phyloP scores from a whole-genome alignment of 345 rosid genomes.

The Gossypium australe region DNA sequence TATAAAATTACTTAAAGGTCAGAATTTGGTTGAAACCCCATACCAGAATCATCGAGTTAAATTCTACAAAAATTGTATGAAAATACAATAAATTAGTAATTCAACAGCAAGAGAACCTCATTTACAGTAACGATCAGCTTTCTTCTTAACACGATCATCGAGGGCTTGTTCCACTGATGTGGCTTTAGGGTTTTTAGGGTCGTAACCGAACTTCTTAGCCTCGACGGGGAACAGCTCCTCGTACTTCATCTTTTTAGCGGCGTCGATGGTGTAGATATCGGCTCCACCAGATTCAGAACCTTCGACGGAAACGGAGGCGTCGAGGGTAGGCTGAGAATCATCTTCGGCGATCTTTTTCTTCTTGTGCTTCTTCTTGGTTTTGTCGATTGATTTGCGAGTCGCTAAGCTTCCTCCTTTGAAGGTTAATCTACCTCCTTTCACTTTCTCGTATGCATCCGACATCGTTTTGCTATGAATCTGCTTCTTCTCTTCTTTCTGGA shows the following conservation, averaged over 20 bases:
- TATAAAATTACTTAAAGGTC: neutral
- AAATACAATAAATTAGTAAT: neutral
- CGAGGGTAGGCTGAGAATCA: slow-evolving; percentile 20
- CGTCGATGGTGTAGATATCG: slow-evolving; percentile 69
- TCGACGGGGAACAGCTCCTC: slow-evolving; percentile 87
- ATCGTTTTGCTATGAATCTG: slow-evolving; percentile 12
- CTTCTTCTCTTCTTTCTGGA: neutral
- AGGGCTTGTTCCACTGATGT: slow-evolving; percentile 68
- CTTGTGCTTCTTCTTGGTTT: slow-evolving; percentile 57
- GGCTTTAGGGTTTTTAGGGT: slow-evolving; percentile 41
- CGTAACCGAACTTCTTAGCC: slow-evolving; percentile 70
- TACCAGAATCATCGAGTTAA: neutral
- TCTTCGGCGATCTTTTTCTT: slow-evolving; percentile 31
- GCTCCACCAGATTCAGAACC: slow-evolving; percentile 15
- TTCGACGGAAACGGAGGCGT: neutral
- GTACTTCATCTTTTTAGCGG: slow-evolving; percentile 78
- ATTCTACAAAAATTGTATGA: neutral
- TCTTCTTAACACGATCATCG: slow-evolving; percentile 94
- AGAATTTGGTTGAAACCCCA: neutral
- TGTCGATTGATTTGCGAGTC: slow-evolving; percentile 55
- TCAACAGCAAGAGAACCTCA: slow-evolving; percentile 17
- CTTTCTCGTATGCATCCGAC: slow-evolving; percentile 76
- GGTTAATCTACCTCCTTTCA: slow-evolving; percentile 58
- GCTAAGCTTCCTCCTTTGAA: slow-evolving; percentile 82
- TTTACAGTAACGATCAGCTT: slow-evolving; percentile 95